phyloP scores from a whole-genome alignment of 352 stramenopile species.

The Phytophthora uliginosa region DNA sequence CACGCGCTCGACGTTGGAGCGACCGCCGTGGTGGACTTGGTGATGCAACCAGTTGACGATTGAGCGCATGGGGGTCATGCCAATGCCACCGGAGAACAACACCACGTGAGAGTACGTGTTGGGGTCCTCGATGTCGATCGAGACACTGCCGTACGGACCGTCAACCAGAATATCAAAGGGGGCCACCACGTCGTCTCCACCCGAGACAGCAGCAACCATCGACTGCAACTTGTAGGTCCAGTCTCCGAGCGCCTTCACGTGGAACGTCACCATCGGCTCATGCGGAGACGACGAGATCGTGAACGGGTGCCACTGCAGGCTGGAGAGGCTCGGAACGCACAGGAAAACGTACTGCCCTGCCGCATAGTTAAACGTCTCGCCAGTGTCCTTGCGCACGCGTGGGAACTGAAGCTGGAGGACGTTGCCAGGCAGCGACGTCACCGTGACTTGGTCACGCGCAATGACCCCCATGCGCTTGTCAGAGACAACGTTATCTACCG shows the following conservation, averaged over 20 bases:
- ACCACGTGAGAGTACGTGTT: conserved; percentile 57
- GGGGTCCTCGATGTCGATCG: conserved; percentile 48
- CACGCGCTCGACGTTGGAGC: conserved; percentile 37
- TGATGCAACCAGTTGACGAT: conserved; percentile 51
- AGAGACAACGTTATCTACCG: conserved; percentile 23
- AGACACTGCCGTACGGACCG: conserved; percentile 56
- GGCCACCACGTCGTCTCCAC: neutral
- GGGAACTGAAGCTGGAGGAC: conserved; percentile 55
- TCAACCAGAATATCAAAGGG: conserved; percentile 51
- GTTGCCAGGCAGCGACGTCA: conserved; percentile 27
- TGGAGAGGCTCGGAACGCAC: conserved; percentile 71
- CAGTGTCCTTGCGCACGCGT: conserved; percentile 33
- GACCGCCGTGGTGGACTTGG: conserved; percentile 22
- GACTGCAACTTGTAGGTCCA: conserved; percentile 62
- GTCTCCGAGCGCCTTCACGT: conserved; percentile 69
- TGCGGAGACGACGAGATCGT: conserved; percentile 79
- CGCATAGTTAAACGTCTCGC: conserved; percentile 42
- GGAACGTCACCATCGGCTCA: conserved; percentile 71
- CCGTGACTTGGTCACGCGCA: conserved; percentile 28
- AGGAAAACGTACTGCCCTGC: conserved; percentile 84
- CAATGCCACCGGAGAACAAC: conserved; percentile 58
- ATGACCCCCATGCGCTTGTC: conserved; percentile 30
- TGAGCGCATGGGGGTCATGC: conserved; percentile 56
- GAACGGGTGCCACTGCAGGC: conserved; percentile 89
- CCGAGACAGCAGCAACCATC: conserved; percentile 10